A percentile compares a stretch with the other conserved stretches of the same genome.
Conservation (phyloP, 495 filamentous ascomycete species). For the Penicillium egyptiacum region DNA sequence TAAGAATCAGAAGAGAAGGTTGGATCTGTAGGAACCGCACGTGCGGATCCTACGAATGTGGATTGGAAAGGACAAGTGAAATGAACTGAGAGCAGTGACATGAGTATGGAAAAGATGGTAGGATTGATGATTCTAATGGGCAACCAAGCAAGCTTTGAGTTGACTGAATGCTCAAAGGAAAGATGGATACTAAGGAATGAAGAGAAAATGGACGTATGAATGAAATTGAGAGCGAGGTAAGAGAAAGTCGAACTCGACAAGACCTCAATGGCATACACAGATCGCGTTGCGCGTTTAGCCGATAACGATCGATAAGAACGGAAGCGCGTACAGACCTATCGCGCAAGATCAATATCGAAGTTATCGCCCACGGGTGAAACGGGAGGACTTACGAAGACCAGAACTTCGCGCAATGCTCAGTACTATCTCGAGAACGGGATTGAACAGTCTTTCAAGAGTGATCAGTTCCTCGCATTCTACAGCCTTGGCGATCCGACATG, state of each 20-base stretch:
- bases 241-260: not conserved
- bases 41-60: conserved; percentile 1
- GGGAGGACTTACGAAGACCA: not conserved
- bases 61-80: not conserved
- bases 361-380: not conserved
- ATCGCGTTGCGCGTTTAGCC: conserved; percentile 1
- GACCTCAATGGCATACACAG: not conserved
- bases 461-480: not conserved
- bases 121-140: not conserved
- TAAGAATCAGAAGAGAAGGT: too few relatives aligned
- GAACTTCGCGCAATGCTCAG: conserved; percentile 10
- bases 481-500: conserved; percentile 33
- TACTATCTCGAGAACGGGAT: conserved; percentile 4
- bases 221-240: too few relatives aligned
- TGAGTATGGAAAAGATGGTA: not conserved
- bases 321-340: not conserved
- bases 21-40: not conserved
- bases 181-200: too few relatives aligned
- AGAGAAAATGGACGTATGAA: not conserved
- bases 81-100: not conserved
- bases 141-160: not conserved
- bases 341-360: not conserved
- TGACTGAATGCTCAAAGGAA: not conserved
- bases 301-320: conserved; percentile 13
- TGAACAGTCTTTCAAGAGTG: not conserved